Conservation (phyloP, 2,329 filamentous ascomycete genomes). For the Incumbomyces lentus region DNA sequence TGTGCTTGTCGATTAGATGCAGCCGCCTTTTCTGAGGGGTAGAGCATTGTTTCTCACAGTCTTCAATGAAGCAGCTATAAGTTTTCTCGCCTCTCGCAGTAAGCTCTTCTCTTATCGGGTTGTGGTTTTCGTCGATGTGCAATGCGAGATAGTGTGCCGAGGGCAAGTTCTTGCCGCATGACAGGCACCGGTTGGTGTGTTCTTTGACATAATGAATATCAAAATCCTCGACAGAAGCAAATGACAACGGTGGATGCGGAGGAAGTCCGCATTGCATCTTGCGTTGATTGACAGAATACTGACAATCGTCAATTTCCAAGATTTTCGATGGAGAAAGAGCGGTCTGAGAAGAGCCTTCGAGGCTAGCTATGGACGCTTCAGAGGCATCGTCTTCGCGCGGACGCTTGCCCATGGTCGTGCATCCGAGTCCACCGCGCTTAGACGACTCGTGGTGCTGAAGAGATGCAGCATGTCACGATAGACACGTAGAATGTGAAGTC, state of each 20-base stretch:
- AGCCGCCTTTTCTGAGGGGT: conserved; percentile 74
- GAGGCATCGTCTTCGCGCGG: conserved; percentile 36
- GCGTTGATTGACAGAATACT: conserved; percentile 22
- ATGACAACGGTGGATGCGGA: conserved; percentile 62
- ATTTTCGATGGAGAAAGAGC: conserved; percentile 21
- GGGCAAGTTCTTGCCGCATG: conserved; percentile 81
- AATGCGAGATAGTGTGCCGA: conserved; percentile 67
- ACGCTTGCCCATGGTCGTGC: conserved; percentile 48
- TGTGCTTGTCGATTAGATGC: conserved; percentile 89
- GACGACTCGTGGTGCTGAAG: background rate
- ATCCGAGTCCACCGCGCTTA: conserved; percentile 1
- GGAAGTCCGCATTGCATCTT: conserved; percentile 74
- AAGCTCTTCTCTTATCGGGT: conserved; percentile 62
- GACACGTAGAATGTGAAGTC: too few relatives aligned
- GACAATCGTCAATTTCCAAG: conserved; percentile 30
- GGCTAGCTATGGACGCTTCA: conserved; percentile 6
- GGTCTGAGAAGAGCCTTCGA: conserved; percentile 13
- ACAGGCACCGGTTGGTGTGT: conserved; percentile 74
- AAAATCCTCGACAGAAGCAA: conserved; percentile 68
- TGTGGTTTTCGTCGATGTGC: conserved; percentile 86
- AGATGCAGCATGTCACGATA: too few relatives aligned
- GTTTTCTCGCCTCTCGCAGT: conserved; percentile 78
- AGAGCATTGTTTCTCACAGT: conserved; percentile 73
- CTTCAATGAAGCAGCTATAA: conserved; percentile 81
- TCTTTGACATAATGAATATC: conserved; percentile 73